Evolutionary conservation across 2,329 filamentous ascomycete species (phyloP), one percentile per base, ranked within the genome.

Genomic region (Xylariaceae sp.): DNA sequence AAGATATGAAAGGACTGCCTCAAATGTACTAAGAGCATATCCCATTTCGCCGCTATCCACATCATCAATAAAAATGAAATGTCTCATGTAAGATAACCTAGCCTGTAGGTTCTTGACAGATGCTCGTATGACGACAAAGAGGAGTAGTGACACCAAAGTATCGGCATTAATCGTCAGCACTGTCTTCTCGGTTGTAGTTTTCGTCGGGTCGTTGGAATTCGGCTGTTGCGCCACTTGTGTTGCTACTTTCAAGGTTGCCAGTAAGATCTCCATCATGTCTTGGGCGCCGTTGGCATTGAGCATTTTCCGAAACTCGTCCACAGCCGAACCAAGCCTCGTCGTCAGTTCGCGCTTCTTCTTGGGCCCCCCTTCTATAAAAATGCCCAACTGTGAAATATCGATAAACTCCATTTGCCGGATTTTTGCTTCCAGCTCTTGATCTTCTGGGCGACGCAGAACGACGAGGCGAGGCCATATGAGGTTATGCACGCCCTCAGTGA

Each of bases 31-130:
- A 40, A 98, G 68, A 0, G 92, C 91, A 66, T 98, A 98, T 7
- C 93, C 93, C 74, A 94, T 85, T 68, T 98, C 93, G 39, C 93
- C 93, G 50, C 83, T 94, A 55, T 98, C 93, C 7, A 98, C 90
- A 67, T 98, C 93, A 57, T 97, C 93, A 40, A 95, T 91, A 66
- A 95, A 98, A 55, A 96, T 93, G 62, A 96, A 98, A 60, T 95
- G 89, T 35, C 92, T 86, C 76, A 97, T 95, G 64, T 97, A 98
- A n/a, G 86, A 76, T 37, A 98, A 71, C 17, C 92, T 80, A 3
- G 93, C 90, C 58, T 95, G 88, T 7, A 98, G 73, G 66, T 96
- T 85, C 47, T 87, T 83, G 21, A 95, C 83, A 49, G 93, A 87
- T 10, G 92, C 88, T 52, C 92, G 80, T 49, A 98, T 97, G 10